Evolutionary conservation across 176 grass and related monocot genomes (phyloP), one percentile per base, ranked within the genome.

Genomic region (Canna indica): DNA sequence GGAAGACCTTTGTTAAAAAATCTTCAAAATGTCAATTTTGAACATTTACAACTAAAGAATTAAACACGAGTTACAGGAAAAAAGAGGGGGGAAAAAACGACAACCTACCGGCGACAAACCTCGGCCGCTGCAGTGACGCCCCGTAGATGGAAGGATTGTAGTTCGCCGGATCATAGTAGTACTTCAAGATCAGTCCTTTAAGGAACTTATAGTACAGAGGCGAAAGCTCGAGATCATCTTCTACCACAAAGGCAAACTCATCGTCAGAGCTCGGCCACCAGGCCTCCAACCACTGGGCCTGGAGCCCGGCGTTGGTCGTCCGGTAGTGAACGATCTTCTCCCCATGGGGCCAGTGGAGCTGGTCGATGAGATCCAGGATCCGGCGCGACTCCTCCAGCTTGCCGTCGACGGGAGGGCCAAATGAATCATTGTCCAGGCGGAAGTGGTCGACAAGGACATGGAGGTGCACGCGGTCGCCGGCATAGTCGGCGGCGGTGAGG

Each of bases 201-300:
- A 97, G 76, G 75, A 92, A 97, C 24, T 42, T 77, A 69, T 90
- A 85, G 63, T 85, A 97, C 38, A 97, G 86, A 17, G 89, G 86
- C 28, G 89, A 97, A 9, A 97, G 81, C 86, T 97, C 77, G 48
- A 97, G 85, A 47, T 97, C 94, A 47, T 97, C 94, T 75, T 97
- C 94, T 15, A 97, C 94, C 35, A 97, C 75, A 75, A 97, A 97
- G 35, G 82, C 94, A 68, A 97, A 97, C 59, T 97, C 94, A 71
- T 97, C 75, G 68, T 97, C 80, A 1, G 94, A 97, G 75, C 68
- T 75, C 1, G 94, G 94, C 94, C 88, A 97, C 94, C 94, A 97
- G 0, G 94, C 94, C 72, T 97, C 89, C 41, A 97, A 78, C 94
- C 94, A 97, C 75, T 97, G 94, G 34, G 86, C 86, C 78, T 97